Conservation (phyloP, 2,329 filamentous ascomycete species). For the Penicillium sp. region DNA sequence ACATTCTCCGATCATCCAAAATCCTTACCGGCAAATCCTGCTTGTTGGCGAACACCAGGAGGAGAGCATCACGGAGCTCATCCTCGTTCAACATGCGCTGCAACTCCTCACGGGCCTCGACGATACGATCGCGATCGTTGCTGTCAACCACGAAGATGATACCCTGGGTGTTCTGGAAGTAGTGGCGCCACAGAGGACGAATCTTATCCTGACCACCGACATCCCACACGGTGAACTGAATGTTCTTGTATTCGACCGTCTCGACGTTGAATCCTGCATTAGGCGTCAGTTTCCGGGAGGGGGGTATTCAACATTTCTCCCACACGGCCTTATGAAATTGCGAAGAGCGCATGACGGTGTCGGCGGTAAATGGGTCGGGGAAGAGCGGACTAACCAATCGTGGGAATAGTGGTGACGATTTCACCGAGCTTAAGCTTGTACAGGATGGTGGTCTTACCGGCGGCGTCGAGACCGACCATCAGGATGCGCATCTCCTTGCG, state of each 20-base stretch:
- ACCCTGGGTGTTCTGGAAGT: conserved; percentile 99
- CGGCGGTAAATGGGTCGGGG: background rate
- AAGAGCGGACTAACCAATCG: conserved; percentile 69
- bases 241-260: conserved; percentile 99
- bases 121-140: conserved; percentile 97
- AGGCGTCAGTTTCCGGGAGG: conserved; percentile 4
- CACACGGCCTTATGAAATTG: background rate
- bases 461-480: conserved; percentile 99
- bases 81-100: conserved; percentile 99
- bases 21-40: conserved; percentile 94
- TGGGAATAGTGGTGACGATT: conserved; percentile 98
- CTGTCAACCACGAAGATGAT: conserved; percentile 99
- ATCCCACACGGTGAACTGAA: conserved; percentile 99
- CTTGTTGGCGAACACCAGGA: conserved; percentile 99
- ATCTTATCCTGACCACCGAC: conserved; percentile 99
- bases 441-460: conserved; percentile 99
- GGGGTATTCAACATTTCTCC: background rate
- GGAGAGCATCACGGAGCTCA: conserved; percentile 93
- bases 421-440: conserved; percentile 99
- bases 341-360: conserved; percentile 1
- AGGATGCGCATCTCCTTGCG: conserved; percentile 99
- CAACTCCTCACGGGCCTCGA: conserved; percentile 93
- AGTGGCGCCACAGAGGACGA: conserved; percentile 97
- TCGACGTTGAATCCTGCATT: conserved; percentile 93
- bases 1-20: background rate